Evolutionary conservation across 2,329 filamentous ascomycete species (phyloP).

Genomic region (Helotiales sp.): DNA sequence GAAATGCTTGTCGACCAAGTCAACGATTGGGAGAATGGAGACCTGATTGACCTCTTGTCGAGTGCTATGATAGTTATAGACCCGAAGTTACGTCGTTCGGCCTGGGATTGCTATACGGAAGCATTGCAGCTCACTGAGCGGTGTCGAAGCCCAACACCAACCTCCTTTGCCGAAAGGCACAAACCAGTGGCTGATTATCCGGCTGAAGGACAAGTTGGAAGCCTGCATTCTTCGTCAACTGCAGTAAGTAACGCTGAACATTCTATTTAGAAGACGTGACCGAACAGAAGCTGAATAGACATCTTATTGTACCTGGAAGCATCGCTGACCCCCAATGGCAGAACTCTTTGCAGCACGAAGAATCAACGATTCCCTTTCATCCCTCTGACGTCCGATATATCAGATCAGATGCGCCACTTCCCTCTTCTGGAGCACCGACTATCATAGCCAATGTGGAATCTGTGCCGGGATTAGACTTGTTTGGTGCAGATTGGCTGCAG

Average conservation of each 20-base stretch:
- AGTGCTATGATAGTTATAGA: slow-evolving; percentile 8
- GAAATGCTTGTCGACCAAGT: slow-evolving; percentile 4
- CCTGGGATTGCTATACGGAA: slow-evolving; percentile 3
- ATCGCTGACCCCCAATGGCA: not conserved
- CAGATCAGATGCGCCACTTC: slow-evolving; percentile 1
- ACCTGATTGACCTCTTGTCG: slow-evolving; percentile 4
- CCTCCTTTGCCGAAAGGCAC: too few relatives aligned
- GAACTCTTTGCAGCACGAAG: not conserved
- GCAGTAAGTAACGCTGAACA: not conserved
- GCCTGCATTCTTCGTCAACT: not conserved
- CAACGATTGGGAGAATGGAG: slow-evolving; percentile 5
- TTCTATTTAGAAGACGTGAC: not conserved
- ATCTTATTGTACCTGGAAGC: not conserved
- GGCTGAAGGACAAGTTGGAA: too few relatives aligned
- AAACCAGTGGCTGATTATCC: too few relatives aligned
- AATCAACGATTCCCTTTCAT: not conserved
- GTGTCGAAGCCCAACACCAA: not conserved
- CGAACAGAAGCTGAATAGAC: not conserved
- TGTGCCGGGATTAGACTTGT: not conserved
- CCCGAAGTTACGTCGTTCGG: slow-evolving; percentile 3
- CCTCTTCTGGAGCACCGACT: not conserved
- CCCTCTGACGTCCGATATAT: not conserved
- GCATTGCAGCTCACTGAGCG: slow-evolving; percentile 4
- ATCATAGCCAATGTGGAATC: not conserved
- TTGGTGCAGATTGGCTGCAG: not conserved